Percentiles rank a stretch among this genome's conserved stretches.
These are phyloP conservation scores for Polyporus tsugae DNA, from an alignment of 1,284 basidiomycete species.

Conservation along the genomic window DNA sequence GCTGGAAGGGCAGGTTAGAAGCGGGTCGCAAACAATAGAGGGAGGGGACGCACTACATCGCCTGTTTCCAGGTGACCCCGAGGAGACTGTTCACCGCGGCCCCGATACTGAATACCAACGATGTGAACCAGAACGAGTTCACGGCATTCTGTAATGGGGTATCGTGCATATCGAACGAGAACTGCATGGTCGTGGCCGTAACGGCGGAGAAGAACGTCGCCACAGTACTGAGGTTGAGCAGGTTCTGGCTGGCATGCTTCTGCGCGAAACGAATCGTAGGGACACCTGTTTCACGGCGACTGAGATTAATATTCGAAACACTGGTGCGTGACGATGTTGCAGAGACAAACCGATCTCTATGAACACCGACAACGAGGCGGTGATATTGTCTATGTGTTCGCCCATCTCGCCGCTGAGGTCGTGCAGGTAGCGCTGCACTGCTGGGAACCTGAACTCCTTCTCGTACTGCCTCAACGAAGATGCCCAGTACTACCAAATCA, in stretches of 20 bases:
- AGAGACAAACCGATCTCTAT: constrained; percentile 70
- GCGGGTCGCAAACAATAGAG: constrained; percentile 25
- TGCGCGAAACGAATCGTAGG: constrained; percentile 80
- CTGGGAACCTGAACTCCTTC: constrained; percentile 70
- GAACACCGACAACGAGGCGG: constrained; percentile 69
- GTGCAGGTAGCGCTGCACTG: constrained; percentile 76
- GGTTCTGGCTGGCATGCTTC: constrained; percentile 71
- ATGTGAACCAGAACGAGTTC: constrained; percentile 78
- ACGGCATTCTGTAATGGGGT: constrained; percentile 56
- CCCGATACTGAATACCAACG: constrained; percentile 78
- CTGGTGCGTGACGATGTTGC: no score
- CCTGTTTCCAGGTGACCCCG: constrained; percentile 79
- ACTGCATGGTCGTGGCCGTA: constrained; percentile 75
- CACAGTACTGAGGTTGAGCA: constrained; percentile 76
- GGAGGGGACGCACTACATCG: constrained; percentile 72
- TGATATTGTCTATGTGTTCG: constrained; percentile 73
- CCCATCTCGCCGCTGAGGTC: constrained; percentile 74
- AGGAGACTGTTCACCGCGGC: constrained; percentile 79
- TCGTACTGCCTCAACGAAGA: constrained; percentile 70
- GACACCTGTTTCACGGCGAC: constrained; percentile 53
- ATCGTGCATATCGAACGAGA: constrained; percentile 55
- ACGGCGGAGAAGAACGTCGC: constrained; percentile 83
- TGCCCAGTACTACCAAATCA: constrained; percentile 64
- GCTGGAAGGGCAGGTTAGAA: constrained; percentile 39
- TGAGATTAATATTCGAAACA: constrained; percentile 15